Evolutionary conservation across 1,284 basidiomycete species (phyloP).

Genomic region (Malassezia arunalokei): DNA sequence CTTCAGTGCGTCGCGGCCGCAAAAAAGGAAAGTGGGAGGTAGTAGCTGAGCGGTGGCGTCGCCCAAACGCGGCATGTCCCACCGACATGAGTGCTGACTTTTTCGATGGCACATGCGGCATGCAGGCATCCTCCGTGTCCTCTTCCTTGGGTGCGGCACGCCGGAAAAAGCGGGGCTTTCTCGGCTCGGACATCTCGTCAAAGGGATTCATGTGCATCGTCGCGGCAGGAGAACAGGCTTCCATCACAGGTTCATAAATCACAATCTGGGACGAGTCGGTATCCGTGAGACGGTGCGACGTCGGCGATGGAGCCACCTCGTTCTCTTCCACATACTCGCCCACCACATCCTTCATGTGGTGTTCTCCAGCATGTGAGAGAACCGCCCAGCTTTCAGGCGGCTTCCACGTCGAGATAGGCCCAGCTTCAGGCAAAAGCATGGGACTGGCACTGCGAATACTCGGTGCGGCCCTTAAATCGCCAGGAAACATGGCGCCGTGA

Average conservation of each 20-base stretch:
- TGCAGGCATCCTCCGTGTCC: not conserved
- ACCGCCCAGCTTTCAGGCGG: slow-evolving; percentile 46
- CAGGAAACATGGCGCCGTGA: too few relatives aligned
- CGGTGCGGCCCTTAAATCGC: too few relatives aligned
- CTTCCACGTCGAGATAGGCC: slow-evolving; percentile 32
- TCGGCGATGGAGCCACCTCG: not conserved
- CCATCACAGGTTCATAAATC: slow-evolving; percentile 8
- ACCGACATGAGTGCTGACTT: not conserved
- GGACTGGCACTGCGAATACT: too few relatives aligned
- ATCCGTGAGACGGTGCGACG: not conserved
- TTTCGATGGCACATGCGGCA: not conserved
- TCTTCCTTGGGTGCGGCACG: not conserved
- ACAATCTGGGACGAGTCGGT: not conserved
- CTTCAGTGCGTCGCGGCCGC: not conserved
- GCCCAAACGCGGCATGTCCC: not conserved
- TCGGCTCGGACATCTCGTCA: not conserved
- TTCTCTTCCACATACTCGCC: slow-evolving; percentile 29
- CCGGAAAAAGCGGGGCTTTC: slow-evolving; percentile 2
- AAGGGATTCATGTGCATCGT: not conserved
- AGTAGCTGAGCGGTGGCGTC: not conserved
- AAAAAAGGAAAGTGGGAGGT: not conserved
- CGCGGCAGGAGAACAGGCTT: not conserved
- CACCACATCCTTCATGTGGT: slow-evolving; percentile 28
- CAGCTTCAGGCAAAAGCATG: not conserved
- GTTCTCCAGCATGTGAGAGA: slow-evolving; percentile 23